phyloP scores from a whole-genome alignment of 2,329 filamentous ascomycete species.

The Botrytis byssoidea region DNA sequence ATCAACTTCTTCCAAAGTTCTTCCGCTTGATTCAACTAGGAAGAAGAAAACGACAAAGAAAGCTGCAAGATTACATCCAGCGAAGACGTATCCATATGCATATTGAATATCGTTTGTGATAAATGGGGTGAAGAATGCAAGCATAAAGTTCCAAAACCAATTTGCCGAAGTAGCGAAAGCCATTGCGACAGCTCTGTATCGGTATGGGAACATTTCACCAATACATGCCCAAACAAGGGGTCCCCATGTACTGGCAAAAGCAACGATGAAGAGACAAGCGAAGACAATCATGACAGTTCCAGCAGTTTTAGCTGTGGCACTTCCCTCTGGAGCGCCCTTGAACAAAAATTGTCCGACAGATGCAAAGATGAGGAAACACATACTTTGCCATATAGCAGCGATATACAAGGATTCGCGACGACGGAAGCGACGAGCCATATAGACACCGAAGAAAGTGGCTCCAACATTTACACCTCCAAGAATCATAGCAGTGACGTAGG shows the following conservation, averaged over 20 bases:
- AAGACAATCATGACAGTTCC: constrained; percentile 71
- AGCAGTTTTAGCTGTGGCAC: constrained; percentile 45
- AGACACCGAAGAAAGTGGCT: constrained; percentile 55
- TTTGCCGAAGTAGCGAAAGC: constrained; percentile 60
- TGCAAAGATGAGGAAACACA: constrained; percentile 61
- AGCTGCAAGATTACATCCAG: constrained; percentile 65
- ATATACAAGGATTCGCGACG: constrained; percentile 66
- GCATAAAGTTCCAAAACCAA: constrained; percentile 71
- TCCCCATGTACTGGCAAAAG: constrained; percentile 69
- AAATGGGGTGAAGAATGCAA: constrained; percentile 78
- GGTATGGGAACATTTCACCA: constrained; percentile 64
- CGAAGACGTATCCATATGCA: constrained; percentile 71
- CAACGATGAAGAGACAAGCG: constrained; percentile 72
- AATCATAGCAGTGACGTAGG: constrained; percentile 67
- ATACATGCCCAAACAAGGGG: constrained; percentile 68
- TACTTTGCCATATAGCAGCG: constrained; percentile 68
- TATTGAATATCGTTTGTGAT: constrained; percentile 71
- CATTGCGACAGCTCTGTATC: constrained; percentile 61
- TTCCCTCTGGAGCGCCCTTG: constrained; percentile 44
- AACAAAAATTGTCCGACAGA: constrained; percentile 52
- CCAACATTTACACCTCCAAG: constrained; percentile 66
- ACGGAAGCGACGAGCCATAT: constrained; percentile 65
- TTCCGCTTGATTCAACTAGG: constrained; percentile 61
- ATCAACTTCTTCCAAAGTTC: constrained; percentile 33
- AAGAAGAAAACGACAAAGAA: constrained; percentile 73